Base-by-base conservation (phyloP, 257 asterid genomes). In the Buddleja alternifolia region DNA sequence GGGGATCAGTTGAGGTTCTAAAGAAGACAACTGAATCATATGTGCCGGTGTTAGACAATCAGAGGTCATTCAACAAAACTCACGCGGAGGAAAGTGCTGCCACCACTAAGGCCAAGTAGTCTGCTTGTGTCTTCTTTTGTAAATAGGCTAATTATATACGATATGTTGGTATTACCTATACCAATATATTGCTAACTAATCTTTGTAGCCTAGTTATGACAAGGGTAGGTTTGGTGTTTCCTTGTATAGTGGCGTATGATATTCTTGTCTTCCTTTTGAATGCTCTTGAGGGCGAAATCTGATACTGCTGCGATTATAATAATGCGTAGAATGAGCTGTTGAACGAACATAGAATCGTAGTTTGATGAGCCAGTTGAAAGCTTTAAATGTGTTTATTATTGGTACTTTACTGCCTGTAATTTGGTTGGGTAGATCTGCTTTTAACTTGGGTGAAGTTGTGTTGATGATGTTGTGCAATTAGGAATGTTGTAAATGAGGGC, bases 1-100 rank as follows among this genome's bases (percentile, higher is more conserved):
- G 60, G 71, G 81, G 74, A 71, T 63, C 69, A 7, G 67, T 48
- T 10, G 87, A 80, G 63, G 78, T 10, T 37, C 60, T 63, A 12
- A 83, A 88, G 84, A 85, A 86, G 73, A 34, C 90, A 32, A 76
- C 83, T 0, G 90, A 88, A 63, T 83, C 86, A 25, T 52, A 16
- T 48, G 58, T 67, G 62, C 92, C 92, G 0, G 77, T 70, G 0
- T 60, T 84, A 39, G 95, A 88, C 34, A 78, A 64, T 32, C 90
- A 80, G 65, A 74, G 53, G 70, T 75, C 86, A 20, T 76, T 78
- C 6, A 74, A 67, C 81, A 80, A 86, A 68, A 48, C 40, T 23
- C 66, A 39, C 60, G 20, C 70, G 0, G 83, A 73, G 57, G 83
- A 78, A 53, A 63, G 29, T 17, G 63, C 76, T 9, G 54, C 69